A percentile compares a stretch with the other conserved stretches of the same genome.
Conservation (phyloP, 306 rosid genomes). For the Pyrus communis region DNA sequence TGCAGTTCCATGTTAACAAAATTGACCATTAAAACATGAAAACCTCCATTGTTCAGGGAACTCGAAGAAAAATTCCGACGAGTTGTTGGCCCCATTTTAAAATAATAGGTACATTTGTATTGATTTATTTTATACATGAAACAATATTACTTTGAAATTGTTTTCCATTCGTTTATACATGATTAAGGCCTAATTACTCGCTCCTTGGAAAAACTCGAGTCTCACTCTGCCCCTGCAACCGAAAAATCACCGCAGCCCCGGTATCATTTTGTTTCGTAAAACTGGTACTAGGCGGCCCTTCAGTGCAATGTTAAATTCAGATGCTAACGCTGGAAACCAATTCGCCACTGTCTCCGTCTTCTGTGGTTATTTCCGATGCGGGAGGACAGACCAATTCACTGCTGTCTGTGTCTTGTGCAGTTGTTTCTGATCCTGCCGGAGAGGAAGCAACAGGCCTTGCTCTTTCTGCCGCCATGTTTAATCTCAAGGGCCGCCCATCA, state of each 20-base stretch:
- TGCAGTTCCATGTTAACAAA: background rate
- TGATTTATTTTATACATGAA: too few relatives aligned
- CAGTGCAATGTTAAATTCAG: slow-evolving; percentile 20
- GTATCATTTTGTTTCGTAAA: background rate
- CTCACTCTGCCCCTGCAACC: background rate
- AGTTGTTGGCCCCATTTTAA: background rate
- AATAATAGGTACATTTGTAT: background rate
- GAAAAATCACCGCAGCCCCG: background rate
- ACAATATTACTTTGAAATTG: background rate
- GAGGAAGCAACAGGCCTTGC: slow-evolving; percentile 26
- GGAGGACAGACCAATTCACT: slow-evolving; percentile 40
- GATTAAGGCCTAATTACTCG: background rate
- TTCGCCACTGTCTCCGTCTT: slow-evolving; percentile 30
- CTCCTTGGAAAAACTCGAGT: background rate
- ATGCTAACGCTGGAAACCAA: slow-evolving; percentile 51
- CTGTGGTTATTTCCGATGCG: background rate
- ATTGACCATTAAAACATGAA: background rate
- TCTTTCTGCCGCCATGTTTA: slow-evolving; percentile 50
- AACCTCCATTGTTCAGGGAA: background rate
- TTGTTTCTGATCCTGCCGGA: slow-evolving; percentile 17
- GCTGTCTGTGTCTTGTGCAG: slow-evolving; percentile 27
- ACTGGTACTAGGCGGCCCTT: background rate
- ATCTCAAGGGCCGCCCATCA: slow-evolving; percentile 65
- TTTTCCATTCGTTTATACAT: background rate
- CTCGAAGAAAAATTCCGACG: background rate